A percentile compares a stretch with the other conserved stretches of the same genome.
phyloP scores from a whole-genome alignment of 768 basidiomycete species.

The Tephrocybe sp. region DNA sequence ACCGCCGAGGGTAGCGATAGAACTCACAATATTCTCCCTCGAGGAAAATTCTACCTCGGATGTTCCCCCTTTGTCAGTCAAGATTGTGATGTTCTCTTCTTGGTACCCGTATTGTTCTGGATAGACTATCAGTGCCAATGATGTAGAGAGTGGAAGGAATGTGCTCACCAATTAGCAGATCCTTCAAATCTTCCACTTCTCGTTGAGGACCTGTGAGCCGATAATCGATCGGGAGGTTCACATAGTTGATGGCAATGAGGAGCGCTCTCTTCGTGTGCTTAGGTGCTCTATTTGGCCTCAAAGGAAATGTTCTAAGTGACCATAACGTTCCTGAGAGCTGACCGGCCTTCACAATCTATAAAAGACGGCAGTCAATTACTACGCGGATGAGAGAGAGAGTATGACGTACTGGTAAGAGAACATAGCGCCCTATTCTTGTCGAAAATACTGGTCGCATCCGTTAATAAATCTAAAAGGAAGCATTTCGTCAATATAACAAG shows the following conservation, averaged over 20 bases:
- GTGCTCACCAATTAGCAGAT: not conserved
- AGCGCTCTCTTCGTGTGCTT: not conserved
- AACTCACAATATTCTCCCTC: conserved; percentile 3
- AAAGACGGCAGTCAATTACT: not conserved
- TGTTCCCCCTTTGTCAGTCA: conserved; percentile 2
- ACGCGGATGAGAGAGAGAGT: too few relatives aligned
- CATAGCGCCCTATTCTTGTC: too few relatives aligned
- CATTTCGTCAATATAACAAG: too few relatives aligned
- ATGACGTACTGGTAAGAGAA: too few relatives aligned
- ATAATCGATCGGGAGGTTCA: not conserved
- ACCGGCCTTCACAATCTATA: too few relatives aligned
- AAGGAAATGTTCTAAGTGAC: too few relatives aligned
- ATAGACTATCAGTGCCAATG: not conserved
- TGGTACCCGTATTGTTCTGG: not conserved
- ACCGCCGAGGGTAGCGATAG: not conserved
- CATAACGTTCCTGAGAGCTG: too few relatives aligned
- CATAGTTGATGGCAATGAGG: conserved; percentile 5
- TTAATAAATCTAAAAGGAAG: too few relatives aligned
- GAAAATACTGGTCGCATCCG: too few relatives aligned
- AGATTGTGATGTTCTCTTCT: not conserved
- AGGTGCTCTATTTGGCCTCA: not conserved
- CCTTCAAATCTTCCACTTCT: not conserved
- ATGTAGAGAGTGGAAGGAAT: too few relatives aligned
- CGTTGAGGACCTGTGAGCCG: not conserved
- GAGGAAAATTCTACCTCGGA: not conserved